Base-by-base conservation (phyloP, 78 protist genomes). In the Chrysochromulina tobinii region DNA sequence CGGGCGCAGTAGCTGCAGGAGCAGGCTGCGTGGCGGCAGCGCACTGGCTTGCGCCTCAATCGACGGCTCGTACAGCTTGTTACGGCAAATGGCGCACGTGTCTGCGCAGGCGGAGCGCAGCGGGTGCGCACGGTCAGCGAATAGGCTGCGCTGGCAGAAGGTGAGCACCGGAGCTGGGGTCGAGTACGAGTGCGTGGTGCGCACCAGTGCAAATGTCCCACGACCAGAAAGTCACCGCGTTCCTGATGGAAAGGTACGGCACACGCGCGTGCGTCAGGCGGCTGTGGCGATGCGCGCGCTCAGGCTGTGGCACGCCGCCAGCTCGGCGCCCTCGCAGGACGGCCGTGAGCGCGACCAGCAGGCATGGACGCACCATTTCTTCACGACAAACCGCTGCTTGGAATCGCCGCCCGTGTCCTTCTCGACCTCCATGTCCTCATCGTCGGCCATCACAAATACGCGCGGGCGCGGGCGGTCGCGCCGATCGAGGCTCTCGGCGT, bases 11-110 rank as follows among this genome's bases (percentile, higher is more conserved):
- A 38, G 38, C 38, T 38, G 38, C 38, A 38, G 38, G n/a, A 6
- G 72, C 25, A 21, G 50, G 27, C 3, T 3, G 77, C 38, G 27
- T 3, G 48, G 50, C 11, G 50, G 27, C 48, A 1, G 7, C 81
- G 11, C 55, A 73, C 55, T 77, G 25, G 85, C 85, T 20, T 77
- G 85, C 4, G 61, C 58, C 59, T 77, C 85, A 11, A 77, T 77
- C 21, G 61, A 77, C 3, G 61, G 85, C 38, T 77, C 85, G 38
- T 53, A 53, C 12, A 77, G 58, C 61, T 77, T 50, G 59, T 77
- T 77, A 61, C 85, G 85, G 85, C 85, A 77, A 27, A 77, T 77
- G 38, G 85, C 85, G 59, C 85, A 77, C 12, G 58, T 77, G 59
- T 77, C 85, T 53, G 61, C 85, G 58, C 25, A 48, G 57, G 21